Conservation (phyloP, 306 rosid genomes). For the Casuarina glauca region DNA sequence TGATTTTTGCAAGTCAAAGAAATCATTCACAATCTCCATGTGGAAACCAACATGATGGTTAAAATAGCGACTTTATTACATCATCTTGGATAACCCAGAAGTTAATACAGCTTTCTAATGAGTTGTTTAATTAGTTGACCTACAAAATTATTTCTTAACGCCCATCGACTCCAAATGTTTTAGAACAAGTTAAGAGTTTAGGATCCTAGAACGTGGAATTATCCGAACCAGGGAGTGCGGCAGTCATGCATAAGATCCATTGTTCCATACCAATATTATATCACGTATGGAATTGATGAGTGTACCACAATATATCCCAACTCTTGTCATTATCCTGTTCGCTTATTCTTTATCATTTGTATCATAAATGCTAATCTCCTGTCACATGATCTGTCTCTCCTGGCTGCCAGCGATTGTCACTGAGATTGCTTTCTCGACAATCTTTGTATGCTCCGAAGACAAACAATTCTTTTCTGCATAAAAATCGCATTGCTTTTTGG, state of each 20-base stretch:
- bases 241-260: too few species aligned
- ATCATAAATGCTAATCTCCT: neutral
- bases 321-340: too few species aligned
- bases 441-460: neutral
- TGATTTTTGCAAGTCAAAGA: neutral
- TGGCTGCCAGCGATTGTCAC: neutral
- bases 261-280: too few species aligned
- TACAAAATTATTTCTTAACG: neutral
- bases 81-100: neutral
- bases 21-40: neutral
- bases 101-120: neutral
- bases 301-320: too few species aligned
- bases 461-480: neutral
- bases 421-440: constrained; percentile 10
- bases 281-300: too few species aligned
- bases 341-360: neutral
- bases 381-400: neutral
- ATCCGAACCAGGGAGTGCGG: too few species aligned
- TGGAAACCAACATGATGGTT: neutral
- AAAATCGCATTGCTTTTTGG: neutral
- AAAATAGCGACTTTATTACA: too few species aligned
- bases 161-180: too few species aligned
- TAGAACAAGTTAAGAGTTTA: too few species aligned
- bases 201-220: too few species aligned
- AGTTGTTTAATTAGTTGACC: constrained; percentile 13